Percentiles rank a stretch among this genome's conserved stretches.
Conservation (phyloP, 495 filamentous ascomycete species). For the Thermochaetoides thermophila region DNA sequence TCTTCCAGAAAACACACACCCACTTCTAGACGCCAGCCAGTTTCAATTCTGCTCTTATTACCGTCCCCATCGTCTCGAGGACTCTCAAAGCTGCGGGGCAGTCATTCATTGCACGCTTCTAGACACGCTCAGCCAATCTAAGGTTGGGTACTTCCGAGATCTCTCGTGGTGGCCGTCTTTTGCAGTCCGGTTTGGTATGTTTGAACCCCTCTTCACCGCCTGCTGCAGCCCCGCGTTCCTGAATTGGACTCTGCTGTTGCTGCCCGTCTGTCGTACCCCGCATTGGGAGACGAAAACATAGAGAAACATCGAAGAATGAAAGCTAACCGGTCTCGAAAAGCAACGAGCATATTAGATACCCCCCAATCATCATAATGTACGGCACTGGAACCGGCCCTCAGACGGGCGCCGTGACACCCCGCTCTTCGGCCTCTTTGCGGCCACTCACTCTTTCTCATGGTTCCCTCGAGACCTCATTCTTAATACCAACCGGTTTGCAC, state of each 20-base stretch:
- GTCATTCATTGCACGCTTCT: background rate
- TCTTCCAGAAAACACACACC: background rate
- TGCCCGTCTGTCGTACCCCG: no score
- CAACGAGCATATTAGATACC: no score
- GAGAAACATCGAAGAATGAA: no score
- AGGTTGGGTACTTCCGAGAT: no score
- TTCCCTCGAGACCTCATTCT: conserved; percentile 85
- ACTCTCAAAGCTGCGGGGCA: background rate
- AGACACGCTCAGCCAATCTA: no score
- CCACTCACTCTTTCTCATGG: conserved; percentile 83
- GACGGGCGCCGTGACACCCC: conserved; percentile 89
- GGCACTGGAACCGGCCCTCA: conserved; percentile 68
- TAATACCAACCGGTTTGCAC: conserved; percentile 85
- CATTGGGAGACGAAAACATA: no score
- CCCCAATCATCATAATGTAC: conserved; percentile 49
- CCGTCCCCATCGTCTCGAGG: background rate
- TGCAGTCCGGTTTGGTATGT: no score
- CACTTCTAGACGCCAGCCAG: background rate
- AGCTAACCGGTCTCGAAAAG: no score
- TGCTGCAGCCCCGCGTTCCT: no score
- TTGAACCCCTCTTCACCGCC: no score
- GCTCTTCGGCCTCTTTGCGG: conserved; percentile 73
- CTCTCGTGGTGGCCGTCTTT: no score
- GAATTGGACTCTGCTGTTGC: no score
- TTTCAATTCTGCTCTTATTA: background rate